Base-by-base conservation (phyloP, 495 filamentous ascomycete genomes). In the Margaritispora aquatica region DNA sequence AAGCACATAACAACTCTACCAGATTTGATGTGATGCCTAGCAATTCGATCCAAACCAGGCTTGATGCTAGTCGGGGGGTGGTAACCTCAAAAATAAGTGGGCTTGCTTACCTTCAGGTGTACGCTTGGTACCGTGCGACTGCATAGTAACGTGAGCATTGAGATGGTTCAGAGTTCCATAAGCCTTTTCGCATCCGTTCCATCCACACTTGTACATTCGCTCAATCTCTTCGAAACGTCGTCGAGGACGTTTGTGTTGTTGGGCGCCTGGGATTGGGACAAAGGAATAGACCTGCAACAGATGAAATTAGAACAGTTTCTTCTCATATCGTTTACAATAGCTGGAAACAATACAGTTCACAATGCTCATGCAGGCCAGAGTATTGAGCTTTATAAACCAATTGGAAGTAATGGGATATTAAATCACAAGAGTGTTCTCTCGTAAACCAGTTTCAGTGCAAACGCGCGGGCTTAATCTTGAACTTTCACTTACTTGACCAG, bases 151-250 rank as follows among this genome's bases (percentile, higher is more conserved):
- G 67, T 97, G 93, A 27, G 93, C 93, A 65, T 97, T 97, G 65
- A 97, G 71, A 70, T 97, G 93, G 70, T 97, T 97, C 57, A 97
- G 75, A 23, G 93, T 97, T 57, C 93, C 93, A 67, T 97, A 97
- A 13, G 93, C 93, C 74, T 97, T 97, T 69, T 97, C 94, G 70
- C 94, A 98, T 3, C 92, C 92, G 60, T 96, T 89, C 89, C 91
- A 97, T 10, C 94, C 94, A 74, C 94, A 98, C 73, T 96, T 97
- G 77, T 98, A 98, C 94, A 98, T 98, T 59, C 94, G 87, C 78
- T 98, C 94, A 68, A 98, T 98, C 71, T 98, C 94, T 75, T 98
- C 94, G 67, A 96, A 98, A 29, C 94, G 84, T 62, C 94, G 83
- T 63, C 94, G 85, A 21, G 94, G 94, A 49, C 94, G 85, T 79